Evolutionary conservation across 805 yeast genomes (phyloP).

Genomic region (Teunomyces funiuensis): DNA sequence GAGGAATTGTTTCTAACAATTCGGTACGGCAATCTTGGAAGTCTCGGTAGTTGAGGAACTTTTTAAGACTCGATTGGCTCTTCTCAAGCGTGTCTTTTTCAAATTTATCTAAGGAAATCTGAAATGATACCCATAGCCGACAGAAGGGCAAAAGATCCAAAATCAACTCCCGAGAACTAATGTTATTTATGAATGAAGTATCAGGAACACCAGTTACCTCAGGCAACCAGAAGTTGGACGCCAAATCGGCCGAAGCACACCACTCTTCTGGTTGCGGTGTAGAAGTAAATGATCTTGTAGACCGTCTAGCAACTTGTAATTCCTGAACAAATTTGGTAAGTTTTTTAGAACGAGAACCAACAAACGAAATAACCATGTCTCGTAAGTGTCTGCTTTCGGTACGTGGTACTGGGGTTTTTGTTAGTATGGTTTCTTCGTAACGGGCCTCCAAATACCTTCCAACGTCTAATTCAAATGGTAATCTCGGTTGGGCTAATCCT

Average conservation of each 20-base stretch:
- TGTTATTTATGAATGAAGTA: slow-evolving; percentile 26
- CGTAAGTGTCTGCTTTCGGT: slow-evolving; percentile 13
- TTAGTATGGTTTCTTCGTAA: neutral
- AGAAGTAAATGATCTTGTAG: slow-evolving; percentile 15
- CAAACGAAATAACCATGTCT: slow-evolving; percentile 16
- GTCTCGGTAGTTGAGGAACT: slow-evolving; percentile 34
- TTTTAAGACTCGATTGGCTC: slow-evolving; percentile 22
- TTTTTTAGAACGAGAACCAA: slow-evolving; percentile 37
- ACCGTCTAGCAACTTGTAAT: slow-evolving; percentile 17
- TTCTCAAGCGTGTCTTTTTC: slow-evolving; percentile 18
- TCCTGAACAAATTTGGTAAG: slow-evolving; percentile 31
- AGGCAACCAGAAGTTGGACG: slow-evolving; percentile 12
- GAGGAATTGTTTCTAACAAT: slow-evolving; percentile 14
- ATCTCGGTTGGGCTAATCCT: slow-evolving; percentile 23
- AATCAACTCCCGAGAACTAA: slow-evolving; percentile 24
- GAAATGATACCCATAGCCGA: slow-evolving; percentile 36
- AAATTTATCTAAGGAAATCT: slow-evolving; percentile 21
- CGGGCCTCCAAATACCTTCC: slow-evolving; percentile 18
- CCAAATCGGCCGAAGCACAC: neutral
- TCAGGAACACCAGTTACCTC: slow-evolving; percentile 35
- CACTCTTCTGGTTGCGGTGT: slow-evolving; percentile 5
- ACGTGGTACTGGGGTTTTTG: neutral
- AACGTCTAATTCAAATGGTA: slow-evolving; percentile 42
- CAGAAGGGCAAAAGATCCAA: slow-evolving; percentile 34
- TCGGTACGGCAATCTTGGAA: slow-evolving; percentile 24